Conservation (phyloP, 441 rosid genomes). For the Corymbia citriodora region DNA sequence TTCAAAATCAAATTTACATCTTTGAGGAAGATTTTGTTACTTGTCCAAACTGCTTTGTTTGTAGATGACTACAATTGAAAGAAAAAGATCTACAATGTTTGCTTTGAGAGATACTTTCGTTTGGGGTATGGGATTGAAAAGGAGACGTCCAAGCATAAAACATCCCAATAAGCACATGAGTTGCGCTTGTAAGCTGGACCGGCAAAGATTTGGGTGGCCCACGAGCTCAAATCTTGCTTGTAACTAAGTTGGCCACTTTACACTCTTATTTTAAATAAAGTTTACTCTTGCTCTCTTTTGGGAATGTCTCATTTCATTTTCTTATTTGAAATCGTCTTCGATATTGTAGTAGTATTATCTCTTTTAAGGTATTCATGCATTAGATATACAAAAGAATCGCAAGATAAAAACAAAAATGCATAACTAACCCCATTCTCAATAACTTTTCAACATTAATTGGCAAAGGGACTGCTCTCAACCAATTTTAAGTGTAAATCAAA, state of each 20-base stretch:
- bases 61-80: too few species aligned
- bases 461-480: not conserved
- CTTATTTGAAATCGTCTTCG: not conserved
- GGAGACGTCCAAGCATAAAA: not conserved
- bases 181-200: not conserved
- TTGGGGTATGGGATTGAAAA: too few species aligned
- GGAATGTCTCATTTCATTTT: not conserved
- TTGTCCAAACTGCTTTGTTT: too few species aligned
- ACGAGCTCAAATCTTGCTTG: not conserved
- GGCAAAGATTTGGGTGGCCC: not conserved
- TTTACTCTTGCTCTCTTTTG: not conserved
- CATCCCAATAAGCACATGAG: not conserved
- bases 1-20: too few species aligned
- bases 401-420: too few species aligned
- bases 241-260: not conserved
- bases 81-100: too few species aligned
- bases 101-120: too few species aligned
- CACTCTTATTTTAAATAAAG: too few species aligned
- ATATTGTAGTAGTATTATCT: not conserved
- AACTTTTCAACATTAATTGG: not conserved
- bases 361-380: not conserved
- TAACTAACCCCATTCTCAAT: not conserved
- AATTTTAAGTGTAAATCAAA: too few species aligned
- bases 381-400: not conserved
- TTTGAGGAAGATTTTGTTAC: too few species aligned